Base-by-base conservation (phyloP, 495 filamentous ascomycete genomes). In the Aspergillus nidulans region DNA sequence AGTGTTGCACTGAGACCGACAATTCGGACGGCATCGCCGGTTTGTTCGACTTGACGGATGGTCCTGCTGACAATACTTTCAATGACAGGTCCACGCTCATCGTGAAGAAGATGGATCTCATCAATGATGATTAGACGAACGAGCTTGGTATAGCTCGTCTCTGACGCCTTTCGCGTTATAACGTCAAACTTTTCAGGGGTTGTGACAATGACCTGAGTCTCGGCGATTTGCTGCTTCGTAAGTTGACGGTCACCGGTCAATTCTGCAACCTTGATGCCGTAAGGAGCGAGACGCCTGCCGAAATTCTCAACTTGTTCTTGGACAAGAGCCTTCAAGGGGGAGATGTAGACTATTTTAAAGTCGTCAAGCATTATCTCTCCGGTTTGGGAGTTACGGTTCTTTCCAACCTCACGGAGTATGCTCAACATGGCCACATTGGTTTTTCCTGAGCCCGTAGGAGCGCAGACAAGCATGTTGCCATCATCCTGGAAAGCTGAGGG, bases 171-270 rank as follows among this genome's bases (percentile, higher is more conserved):
- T 60, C 94, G 85, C 5, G 95, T 99, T 62, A 99, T 96, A 53
- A 99, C 95, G 73, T 99, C 94, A 85, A 88, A 99, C 74, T 99
- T 99, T 67, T 99, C 94, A 9, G 94, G 94, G 0, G 94, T 99
- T 2, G 94, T 99, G 41, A 99, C 92, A 62, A 99, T 99, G 61
- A 99, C 86, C 66, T 99, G 94, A 6, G 94, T 97, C 60, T 99
- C 95, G 23, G 90, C 83, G 55, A 99, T 97, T 72, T 97, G 94
- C 66, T 96, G 91, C 69, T 99, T 99, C 32, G 94, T 97, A 69
- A 99, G 90, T 65, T 97, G 95, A 20, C 94, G 88, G 72, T 99
- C 94, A 69, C 94, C 94, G 55, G 94, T 97, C 54, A 99, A 76
- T 67, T 99, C 94, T 6, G 92, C 82, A 4, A 97, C 94, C 61